phyloP scores from a whole-genome alignment of 1,284 basidiomycete species.

The Boletus smithii region DNA sequence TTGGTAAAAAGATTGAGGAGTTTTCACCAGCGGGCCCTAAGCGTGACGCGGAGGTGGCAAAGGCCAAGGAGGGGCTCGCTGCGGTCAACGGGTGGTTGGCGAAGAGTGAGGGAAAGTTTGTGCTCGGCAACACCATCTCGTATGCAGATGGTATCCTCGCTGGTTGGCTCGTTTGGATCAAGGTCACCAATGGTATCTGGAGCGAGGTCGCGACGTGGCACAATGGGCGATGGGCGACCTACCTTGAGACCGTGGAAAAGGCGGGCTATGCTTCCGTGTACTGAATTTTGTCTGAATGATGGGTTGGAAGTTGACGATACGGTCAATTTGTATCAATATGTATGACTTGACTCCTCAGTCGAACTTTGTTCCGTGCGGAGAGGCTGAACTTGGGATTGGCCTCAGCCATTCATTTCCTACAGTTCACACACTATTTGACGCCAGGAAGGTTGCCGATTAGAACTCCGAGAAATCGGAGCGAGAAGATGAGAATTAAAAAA shows the following conservation, averaged over 20 bases:
- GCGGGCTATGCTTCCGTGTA: constrained; percentile 25
- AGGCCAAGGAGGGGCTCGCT: constrained; percentile 23
- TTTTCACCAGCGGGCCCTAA: constrained; percentile 31
- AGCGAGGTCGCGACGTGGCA: constrained; percentile 32
- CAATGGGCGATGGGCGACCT: constrained; percentile 33
- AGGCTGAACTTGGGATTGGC: too few relatives aligned
- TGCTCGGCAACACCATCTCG: constrained; percentile 37
- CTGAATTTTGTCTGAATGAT: constrained; percentile 4
- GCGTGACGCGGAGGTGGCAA: constrained; percentile 26
- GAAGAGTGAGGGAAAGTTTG: constrained; percentile 27
- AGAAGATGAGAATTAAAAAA: background rate
- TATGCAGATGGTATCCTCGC: constrained; percentile 36
- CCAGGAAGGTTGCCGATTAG: background rate
- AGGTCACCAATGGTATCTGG: constrained; percentile 27
- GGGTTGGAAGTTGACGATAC: background rate
- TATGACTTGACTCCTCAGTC: background rate
- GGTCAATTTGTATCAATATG: constrained; percentile 4
- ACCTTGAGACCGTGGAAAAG: constrained; percentile 28
- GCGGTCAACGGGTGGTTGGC: constrained; percentile 28
- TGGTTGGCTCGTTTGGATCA: constrained; percentile 31
- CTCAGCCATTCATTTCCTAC: too few relatives aligned
- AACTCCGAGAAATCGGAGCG: background rate
- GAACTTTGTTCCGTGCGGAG: background rate
- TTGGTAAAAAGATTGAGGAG: constrained; percentile 34
- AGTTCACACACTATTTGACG: background rate